These are phyloP conservation scores for Mycena maculata DNA, from an alignment of 768 basidiomycete genomes.

Conservation along the genomic window DNA sequence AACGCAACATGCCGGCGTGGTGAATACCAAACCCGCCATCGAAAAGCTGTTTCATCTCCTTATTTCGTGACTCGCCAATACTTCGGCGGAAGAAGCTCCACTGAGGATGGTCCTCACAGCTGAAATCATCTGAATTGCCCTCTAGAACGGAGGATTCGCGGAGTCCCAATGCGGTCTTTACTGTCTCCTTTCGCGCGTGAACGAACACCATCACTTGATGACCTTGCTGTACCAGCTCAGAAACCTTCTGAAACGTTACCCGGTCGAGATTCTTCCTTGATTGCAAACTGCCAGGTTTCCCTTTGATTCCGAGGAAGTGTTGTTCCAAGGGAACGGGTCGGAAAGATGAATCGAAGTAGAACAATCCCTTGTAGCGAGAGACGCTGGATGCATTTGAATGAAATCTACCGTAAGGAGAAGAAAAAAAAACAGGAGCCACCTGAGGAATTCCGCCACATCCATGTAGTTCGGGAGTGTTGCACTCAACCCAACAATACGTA, in stretches of 20 bases:
- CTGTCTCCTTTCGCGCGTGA: slow-evolving; percentile 97
- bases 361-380: slow-evolving; percentile 86
- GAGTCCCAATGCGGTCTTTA: slow-evolving; percentile 86
- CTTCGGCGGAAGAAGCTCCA: slow-evolving; percentile 81
- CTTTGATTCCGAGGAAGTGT: slow-evolving; percentile 94
- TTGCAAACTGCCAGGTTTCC: slow-evolving; percentile 79
- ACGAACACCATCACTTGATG: slow-evolving; percentile 99
- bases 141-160: slow-evolving; percentile 81
- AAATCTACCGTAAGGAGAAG: neutral
- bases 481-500: slow-evolving; percentile 94
- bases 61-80: slow-evolving; percentile 86
- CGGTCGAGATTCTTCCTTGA: slow-evolving; percentile 89
- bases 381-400: slow-evolving; percentile 64
- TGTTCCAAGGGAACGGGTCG: slow-evolving; percentile 96
- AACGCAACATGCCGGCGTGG: slow-evolving; percentile 97
- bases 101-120: slow-evolving; percentile 83
- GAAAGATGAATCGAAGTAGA: slow-evolving; percentile 98
- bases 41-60: slow-evolving; percentile 96
- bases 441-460: slow-evolving; percentile 94
- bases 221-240: slow-evolving; percentile 86
- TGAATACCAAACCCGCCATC: slow-evolving; percentile 96
- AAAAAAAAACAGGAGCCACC: slow-evolving; percentile 57
- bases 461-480: slow-evolving; percentile 97
- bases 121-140: slow-evolving; percentile 81
- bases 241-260: slow-evolving; percentile 91